Conservation (phyloP, 495 filamentous ascomycete genomes). For the Talaromyces nanjingensis region DNA sequence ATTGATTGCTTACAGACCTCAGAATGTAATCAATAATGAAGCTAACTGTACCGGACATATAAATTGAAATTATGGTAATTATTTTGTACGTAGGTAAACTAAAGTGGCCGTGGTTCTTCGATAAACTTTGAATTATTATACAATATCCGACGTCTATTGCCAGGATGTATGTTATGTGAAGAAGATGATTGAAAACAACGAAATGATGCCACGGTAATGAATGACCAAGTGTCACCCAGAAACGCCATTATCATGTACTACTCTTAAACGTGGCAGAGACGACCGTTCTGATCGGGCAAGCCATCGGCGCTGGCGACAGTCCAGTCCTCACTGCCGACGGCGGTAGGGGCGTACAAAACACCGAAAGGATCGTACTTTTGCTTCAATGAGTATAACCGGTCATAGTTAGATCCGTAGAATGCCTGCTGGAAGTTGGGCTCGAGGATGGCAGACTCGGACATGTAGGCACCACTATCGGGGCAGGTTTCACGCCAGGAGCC, state of each 20-base stretch:
- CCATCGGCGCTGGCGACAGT: constrained; percentile 22
- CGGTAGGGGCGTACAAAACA: constrained; percentile 48
- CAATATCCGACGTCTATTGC: background rate
- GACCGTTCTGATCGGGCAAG: constrained; percentile 29
- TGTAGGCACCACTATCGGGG: constrained; percentile 28
- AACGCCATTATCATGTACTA: background rate
- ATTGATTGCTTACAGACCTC: background rate
- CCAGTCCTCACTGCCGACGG: constrained; percentile 46
- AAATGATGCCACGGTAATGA: background rate
- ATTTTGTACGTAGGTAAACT: background rate
- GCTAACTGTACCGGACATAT: background rate
- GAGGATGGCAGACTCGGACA: constrained; percentile 43
- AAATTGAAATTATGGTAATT: background rate
- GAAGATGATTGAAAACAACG: background rate
- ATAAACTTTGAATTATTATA: background rate
- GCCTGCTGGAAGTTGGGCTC: constrained; percentile 57
- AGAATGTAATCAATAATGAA: background rate
- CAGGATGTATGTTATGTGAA: background rate
- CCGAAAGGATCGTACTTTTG: constrained; percentile 45
- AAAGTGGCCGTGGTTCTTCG: background rate
- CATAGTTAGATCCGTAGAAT: constrained; percentile 56
- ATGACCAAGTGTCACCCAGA: background rate
- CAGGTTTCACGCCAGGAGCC: constrained; percentile 43
- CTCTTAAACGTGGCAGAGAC: constrained; percentile 23
- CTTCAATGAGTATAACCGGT: constrained; percentile 43